A percentile compares a stretch with the other conserved stretches of the same genome.
Conservation (phyloP, 139 green algal genomes). For the Ulvella scutata region DNA sequence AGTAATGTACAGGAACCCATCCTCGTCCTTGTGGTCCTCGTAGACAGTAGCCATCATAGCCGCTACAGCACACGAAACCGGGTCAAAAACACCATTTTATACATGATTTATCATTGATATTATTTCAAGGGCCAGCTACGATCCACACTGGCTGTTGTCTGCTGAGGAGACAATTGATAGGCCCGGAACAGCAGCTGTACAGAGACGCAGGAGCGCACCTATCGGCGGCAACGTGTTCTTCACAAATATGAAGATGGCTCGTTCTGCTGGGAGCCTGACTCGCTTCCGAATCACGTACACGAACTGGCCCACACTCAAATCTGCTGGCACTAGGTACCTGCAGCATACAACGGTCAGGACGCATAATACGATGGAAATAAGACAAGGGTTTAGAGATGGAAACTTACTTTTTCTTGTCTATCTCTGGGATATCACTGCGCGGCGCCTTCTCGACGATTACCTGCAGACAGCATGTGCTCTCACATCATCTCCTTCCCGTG, state of each 20-base stretch:
- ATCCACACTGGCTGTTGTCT: not conserved
- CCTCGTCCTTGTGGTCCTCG: slow-evolving; percentile 94
- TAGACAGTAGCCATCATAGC: slow-evolving; percentile 95
- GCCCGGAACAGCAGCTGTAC: not conserved
- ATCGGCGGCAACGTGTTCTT: slow-evolving; percentile 90
- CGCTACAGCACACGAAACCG: slow-evolving; percentile 30
- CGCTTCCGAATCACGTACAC: slow-evolving; percentile 98
- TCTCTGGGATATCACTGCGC: slow-evolving; percentile 91
- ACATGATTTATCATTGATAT: too few species aligned
- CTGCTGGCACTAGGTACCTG: slow-evolving; percentile 93
- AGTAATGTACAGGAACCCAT: slow-evolving; percentile 97
- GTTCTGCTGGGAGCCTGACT: slow-evolving; percentile 90
- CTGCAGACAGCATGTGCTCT: slow-evolving; percentile 30
- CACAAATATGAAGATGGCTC: slow-evolving; percentile 99
- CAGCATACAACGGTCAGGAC: not conserved
- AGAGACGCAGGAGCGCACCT: slow-evolving; percentile 24
- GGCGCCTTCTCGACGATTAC: slow-evolving; percentile 97
- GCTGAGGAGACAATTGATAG: not conserved
- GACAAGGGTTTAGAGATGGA: not conserved
- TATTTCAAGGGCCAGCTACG: too few species aligned
- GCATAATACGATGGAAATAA: not conserved
- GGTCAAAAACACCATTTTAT: not conserved
- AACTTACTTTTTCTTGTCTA: slow-evolving; percentile 99
- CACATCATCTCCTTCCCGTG: not conserved
- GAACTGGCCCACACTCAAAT: slow-evolving; percentile 97